phyloP scores from a whole-genome alignment of 495 filamentous ascomycete species.

The Hypoxylon intermedium region DNA sequence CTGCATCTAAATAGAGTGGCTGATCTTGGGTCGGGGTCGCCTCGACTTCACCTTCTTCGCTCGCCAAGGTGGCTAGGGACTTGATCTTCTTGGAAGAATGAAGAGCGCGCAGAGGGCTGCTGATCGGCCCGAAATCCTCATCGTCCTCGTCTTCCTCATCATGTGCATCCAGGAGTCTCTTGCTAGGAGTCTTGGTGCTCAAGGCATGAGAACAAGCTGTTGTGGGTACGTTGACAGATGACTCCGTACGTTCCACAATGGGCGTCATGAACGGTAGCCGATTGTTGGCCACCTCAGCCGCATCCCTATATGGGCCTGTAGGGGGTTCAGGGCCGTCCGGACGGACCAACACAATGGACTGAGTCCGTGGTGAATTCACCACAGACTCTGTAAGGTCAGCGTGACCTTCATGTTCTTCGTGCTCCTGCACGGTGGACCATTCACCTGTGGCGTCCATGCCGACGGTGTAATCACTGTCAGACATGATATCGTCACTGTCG shows the following conservation, averaged over 20 bases:
- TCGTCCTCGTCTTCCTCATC: conserved; percentile 52
- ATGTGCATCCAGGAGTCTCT: conserved; percentile 41
- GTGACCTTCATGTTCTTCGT: too few relatives aligned
- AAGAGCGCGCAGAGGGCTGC: conserved; percentile 78
- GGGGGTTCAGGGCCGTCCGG: conserved; percentile 85
- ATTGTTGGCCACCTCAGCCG: conserved; percentile 77
- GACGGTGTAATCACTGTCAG: conserved; percentile 79
- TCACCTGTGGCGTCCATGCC: too few relatives aligned
- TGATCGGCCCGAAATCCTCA: conserved; percentile 61
- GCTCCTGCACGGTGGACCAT: conserved; percentile 78
- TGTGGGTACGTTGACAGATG: conserved; percentile 72
- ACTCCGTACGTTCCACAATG: conserved; percentile 94
- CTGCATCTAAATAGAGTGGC: too few relatives aligned
- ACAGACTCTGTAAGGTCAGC: too few relatives aligned
- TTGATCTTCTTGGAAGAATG: too few relatives aligned
- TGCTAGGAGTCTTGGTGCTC: conserved; percentile 73
- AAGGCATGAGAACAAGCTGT: conserved; percentile 60
- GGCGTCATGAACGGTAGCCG: conserved; percentile 97
- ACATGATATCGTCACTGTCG: conserved; percentile 68
- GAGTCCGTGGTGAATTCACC: conserved; percentile 44
- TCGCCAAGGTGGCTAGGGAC: too few relatives aligned
- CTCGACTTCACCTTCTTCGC: too few relatives aligned
- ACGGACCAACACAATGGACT: conserved; percentile 70
- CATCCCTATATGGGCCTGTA: conserved; percentile 76
- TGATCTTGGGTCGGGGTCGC: too few relatives aligned